Percentiles rank a stretch among this genome's conserved stretches.
Evolutionary conservation across 2,329 filamentous ascomycete species (phyloP).

Genomic region (Aspergillus uvarum): DNA sequence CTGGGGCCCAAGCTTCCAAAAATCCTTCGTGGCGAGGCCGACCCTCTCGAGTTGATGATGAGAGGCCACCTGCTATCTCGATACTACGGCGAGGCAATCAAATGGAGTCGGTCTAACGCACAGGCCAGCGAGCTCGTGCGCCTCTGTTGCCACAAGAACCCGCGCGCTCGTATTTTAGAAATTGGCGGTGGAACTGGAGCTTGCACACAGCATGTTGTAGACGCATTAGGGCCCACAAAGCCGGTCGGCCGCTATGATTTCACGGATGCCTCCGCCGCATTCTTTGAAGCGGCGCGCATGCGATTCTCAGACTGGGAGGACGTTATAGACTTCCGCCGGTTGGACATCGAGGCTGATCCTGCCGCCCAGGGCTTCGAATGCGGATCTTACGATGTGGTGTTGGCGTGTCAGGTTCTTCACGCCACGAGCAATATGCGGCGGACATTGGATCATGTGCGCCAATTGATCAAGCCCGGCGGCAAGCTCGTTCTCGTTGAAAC

Average conservation of each 20-base stretch:
- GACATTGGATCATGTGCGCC: conserved; percentile 4
- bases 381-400: conserved; percentile 14
- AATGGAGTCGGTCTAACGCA: too few relatives aligned
- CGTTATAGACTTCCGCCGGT: conserved; percentile 7
- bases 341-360: conserved; percentile 15
- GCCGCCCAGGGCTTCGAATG: conserved; percentile 13
- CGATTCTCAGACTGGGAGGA: not conserved
- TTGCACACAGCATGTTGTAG: too few relatives aligned
- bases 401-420: conserved; percentile 12
- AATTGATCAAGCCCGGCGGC: conserved; percentile 12
- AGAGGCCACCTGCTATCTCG: too few relatives aligned
- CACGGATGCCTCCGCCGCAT: conserved; percentile 7
- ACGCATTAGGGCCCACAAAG: too few relatives aligned
- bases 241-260: not conserved
- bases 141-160: too few relatives aligned
- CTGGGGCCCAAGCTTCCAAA: too few relatives aligned
- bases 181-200: too few relatives aligned
- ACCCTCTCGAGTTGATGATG: too few relatives aligned
- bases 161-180: too few relatives aligned
- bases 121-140: too few relatives aligned
- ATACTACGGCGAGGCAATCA: too few relatives aligned
- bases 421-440: not conserved
- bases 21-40: too few relatives aligned
- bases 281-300: conserved; percentile 7
- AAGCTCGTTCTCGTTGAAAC: conserved; percentile 11